phyloP scores from a whole-genome alignment of 2,329 filamentous ascomycete species.

The Fusarium phyllophilum region DNA sequence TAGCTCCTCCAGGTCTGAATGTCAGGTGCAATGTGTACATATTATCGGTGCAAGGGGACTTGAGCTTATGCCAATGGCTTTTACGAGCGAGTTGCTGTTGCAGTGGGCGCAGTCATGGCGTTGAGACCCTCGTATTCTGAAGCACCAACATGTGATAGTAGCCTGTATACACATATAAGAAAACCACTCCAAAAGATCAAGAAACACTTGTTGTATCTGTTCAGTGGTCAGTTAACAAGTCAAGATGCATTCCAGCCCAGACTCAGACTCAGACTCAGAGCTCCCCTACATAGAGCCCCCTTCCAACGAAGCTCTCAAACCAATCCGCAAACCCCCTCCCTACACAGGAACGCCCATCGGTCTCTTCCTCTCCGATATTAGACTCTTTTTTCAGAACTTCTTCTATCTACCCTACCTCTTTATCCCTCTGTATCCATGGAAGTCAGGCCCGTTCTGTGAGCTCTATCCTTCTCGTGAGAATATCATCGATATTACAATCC shows the following conservation, averaged over 20 bases:
- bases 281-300: slow-evolving; percentile 14
- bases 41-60: too few species aligned
- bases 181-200: background rate
- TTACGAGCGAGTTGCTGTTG: slow-evolving; percentile 69
- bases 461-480: slow-evolving; percentile 18
- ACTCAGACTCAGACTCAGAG: background rate
- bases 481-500: slow-evolving; percentile 1
- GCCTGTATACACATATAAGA: background rate
- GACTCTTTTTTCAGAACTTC: slow-evolving; percentile 14
- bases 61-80: slow-evolving; percentile 40
- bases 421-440: slow-evolving; percentile 1
- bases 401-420: slow-evolving; percentile 14
- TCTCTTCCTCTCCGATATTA: slow-evolving; percentile 6
- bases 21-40: accelerated
- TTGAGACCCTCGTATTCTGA: background rate
- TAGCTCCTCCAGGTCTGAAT: background rate
- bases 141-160: background rate
- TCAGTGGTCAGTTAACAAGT: too few species aligned
- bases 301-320: slow-evolving; percentile 5
- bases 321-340: slow-evolving; percentile 5
- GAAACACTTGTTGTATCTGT: background rate
- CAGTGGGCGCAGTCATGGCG: slow-evolving; percentile 66
- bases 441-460: slow-evolving; percentile 4
- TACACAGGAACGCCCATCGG: slow-evolving; percentile 19
- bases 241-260: background rate